A percentile compares a stretch with the other conserved stretches of the same genome.
phyloP scores from a whole-genome alignment of 208 protist species.

The Acanthamoeba castellanii region DNA sequence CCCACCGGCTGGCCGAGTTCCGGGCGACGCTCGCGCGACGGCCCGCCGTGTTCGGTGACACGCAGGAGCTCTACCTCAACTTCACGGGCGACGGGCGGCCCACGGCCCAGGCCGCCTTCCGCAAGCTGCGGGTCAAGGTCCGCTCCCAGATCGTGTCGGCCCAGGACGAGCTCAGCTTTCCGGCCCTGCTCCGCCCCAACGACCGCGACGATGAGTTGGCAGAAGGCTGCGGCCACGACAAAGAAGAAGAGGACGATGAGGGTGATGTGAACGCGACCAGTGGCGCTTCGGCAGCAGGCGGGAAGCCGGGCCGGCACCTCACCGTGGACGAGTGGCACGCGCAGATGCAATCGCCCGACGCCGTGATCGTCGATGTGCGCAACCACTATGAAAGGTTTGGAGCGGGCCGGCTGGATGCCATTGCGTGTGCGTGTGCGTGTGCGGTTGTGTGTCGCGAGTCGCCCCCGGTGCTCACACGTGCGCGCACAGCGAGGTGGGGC shows the following conservation, averaged over 20 bases:
- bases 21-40: not conserved
- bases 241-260: not conserved
- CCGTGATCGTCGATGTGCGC: slow-evolving; percentile 26
- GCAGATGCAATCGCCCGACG: not conserved
- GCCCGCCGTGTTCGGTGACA: not conserved
- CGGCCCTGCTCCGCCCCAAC: not conserved
- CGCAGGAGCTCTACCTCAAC: slow-evolving; percentile 18
- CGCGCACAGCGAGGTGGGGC: not conserved
- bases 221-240: not conserved
- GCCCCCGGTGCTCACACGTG: not conserved
- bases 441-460: not conserved
- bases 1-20: slow-evolving; percentile 13
- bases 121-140: slow-evolving; percentile 57
- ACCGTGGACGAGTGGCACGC: slow-evolving; percentile 36
- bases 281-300: not conserved
- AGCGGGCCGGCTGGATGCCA: no score
- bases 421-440: no score
- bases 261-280: not conserved
- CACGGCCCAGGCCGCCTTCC: not conserved
- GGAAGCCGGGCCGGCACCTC: not conserved
- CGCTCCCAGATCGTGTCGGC: slow-evolving; percentile 22
- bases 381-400: slow-evolving; percentile 28
- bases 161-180: slow-evolving; percentile 20
- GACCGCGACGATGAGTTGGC: not conserved
- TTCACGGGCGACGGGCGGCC: not conserved